phyloP scores from a whole-genome alignment of 2,329 filamentous ascomycete genomes.

The Aureobasidium sp. region DNA sequence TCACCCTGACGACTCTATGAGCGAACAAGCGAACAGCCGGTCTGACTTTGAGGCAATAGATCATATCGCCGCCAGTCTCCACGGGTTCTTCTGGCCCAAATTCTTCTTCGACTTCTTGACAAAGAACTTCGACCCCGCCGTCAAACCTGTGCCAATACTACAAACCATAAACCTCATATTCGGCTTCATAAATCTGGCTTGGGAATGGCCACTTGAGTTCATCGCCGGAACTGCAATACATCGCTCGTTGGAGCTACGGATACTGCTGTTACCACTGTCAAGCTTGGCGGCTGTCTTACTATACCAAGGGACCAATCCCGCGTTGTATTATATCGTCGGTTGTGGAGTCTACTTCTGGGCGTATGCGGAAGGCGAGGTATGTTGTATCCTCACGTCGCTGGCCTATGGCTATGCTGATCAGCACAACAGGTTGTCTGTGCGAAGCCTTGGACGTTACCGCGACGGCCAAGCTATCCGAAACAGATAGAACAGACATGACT shows the following conservation, averaged over 20 bases:
- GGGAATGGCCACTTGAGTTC: conserved; percentile 82
- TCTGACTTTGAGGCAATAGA: conserved; percentile 47
- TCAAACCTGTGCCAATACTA: conserved; percentile 80
- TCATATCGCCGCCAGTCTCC: conserved; percentile 74
- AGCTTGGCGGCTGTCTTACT: conserved; percentile 68
- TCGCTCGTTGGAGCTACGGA: conserved; percentile 76
- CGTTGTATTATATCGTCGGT: conserved; percentile 83
- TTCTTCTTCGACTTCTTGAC: conserved; percentile 97
- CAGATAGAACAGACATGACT: conserved; percentile 11
- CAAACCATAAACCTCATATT: conserved; percentile 86
- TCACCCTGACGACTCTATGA: neutral
- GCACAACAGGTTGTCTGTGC: conserved; percentile 39
- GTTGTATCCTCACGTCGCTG: conserved; percentile 29
- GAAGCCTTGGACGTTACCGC: conserved; percentile 44
- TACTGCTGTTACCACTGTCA: conserved; percentile 74
- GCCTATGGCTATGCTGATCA: conserved; percentile 11
- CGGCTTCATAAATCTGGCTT: conserved; percentile 69
- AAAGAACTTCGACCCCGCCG: conserved; percentile 76
- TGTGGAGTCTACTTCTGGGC: conserved; percentile 92
- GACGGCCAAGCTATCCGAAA: conserved; percentile 2
- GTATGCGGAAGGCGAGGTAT: conserved; percentile 92
- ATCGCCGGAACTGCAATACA: conserved; percentile 74
- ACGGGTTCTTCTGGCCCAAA: conserved; percentile 97
- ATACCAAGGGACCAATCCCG: conserved; percentile 89
- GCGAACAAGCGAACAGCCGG: neutral